These are phyloP conservation scores for Mucor plumbeus DNA, from an alignment of 371 early-diverging fungal genomes.

Conservation along the genomic window DNA sequence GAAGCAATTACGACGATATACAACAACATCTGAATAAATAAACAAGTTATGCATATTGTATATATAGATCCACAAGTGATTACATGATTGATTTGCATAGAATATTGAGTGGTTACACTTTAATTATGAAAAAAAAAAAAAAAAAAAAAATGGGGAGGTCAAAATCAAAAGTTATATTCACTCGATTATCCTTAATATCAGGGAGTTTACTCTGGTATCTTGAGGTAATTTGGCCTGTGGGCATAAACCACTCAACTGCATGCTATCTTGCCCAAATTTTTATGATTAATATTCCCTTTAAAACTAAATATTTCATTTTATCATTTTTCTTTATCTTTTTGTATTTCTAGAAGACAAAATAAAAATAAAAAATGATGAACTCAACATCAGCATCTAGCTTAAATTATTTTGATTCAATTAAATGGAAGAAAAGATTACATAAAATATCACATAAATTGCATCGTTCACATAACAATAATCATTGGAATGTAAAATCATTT, in stretches of 20 bases:
- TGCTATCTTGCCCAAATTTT: constrained; percentile 22
- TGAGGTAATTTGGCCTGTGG: constrained; percentile 41
- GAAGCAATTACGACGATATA: too few relatives aligned
- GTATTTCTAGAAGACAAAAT: not conserved
- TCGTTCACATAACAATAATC: constrained; percentile 9
- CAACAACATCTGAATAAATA: too few relatives aligned
- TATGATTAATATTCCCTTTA: constrained; percentile 5
- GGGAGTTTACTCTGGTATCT: not conserved
- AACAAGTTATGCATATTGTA: not conserved
- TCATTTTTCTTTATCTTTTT: constrained; percentile 1
- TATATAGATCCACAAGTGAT: not conserved
- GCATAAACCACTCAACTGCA: constrained; percentile 34
- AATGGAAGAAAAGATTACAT: constrained; percentile 24
- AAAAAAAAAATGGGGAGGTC: constrained; percentile 6
- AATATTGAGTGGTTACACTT: too few relatives aligned
- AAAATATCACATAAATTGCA: constrained; percentile 23
- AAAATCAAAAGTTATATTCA: not conserved
- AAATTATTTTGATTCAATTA: constrained; percentile 23
- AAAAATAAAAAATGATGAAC: constrained; percentile 6
- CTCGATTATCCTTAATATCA: constrained; percentile 7
- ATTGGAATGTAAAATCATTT: constrained; percentile 20
- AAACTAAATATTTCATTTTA: constrained; percentile 5
- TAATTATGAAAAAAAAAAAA: too few relatives aligned
- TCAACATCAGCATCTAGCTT: not conserved
- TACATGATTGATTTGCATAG: not conserved